These are phyloP conservation scores for Aspergillus cejpii DNA, from an alignment of 2,329 filamentous ascomycete species.

Conservation along the genomic window DNA sequence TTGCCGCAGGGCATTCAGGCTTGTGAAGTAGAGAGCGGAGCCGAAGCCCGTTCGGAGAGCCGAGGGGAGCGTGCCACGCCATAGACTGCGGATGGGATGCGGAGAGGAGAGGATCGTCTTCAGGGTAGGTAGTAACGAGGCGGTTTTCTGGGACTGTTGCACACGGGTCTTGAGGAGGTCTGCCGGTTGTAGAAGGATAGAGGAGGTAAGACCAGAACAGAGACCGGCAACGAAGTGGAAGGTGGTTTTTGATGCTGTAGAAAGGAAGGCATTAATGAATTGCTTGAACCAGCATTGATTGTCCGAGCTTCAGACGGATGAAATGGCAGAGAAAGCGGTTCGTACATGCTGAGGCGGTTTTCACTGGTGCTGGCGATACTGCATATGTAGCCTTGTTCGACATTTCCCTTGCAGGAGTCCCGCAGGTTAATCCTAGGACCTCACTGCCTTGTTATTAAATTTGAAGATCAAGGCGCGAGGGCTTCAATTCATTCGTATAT, in stretches of 20 bases:
- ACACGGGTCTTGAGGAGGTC: constrained; percentile 95
- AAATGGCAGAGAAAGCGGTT: background rate
- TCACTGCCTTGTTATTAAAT: background rate
- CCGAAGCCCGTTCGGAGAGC: constrained; percentile 91
- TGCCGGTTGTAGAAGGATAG: constrained; percentile 85
- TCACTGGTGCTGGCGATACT: constrained; percentile 27
- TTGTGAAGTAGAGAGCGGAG: constrained; percentile 88
- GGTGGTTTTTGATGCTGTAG: constrained; percentile 40
- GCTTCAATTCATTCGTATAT: constrained; percentile 1
- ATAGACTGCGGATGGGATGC: constrained; percentile 66
- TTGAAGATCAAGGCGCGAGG: background rate
- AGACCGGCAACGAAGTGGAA: constrained; percentile 89
- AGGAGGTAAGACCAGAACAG: constrained; percentile 77
- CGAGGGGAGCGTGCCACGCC: constrained; percentile 87
- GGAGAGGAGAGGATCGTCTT: constrained; percentile 61
- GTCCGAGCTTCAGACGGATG: background rate
- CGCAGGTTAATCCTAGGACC: constrained; percentile 7
- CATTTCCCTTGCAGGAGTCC: constrained; percentile 18
- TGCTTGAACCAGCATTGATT: background rate
- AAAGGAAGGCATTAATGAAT: background rate
- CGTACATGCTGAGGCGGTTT: constrained; percentile 28
- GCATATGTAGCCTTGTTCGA: constrained; percentile 27
- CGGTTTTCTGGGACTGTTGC: constrained; percentile 68
- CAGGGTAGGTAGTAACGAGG: constrained; percentile 62
- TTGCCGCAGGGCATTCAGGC: constrained; percentile 75